Percentiles rank a stretch among this genome's conserved stretches.
Evolutionary conservation across 2,329 filamentous ascomycete species (phyloP).

Genomic region (Nothophoma quercina): DNA sequence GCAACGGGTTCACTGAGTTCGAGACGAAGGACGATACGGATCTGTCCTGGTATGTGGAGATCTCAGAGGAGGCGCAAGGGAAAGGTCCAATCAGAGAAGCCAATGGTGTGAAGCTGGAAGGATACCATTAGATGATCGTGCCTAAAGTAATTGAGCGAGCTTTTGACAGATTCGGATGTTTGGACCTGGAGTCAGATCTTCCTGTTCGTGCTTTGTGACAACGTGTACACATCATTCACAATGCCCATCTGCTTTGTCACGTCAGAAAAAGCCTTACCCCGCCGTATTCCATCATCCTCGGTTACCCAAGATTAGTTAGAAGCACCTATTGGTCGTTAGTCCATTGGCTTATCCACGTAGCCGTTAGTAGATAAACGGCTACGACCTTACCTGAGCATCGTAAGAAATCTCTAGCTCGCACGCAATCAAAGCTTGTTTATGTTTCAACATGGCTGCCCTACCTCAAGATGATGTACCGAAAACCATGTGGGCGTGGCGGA

Average conservation of each 20-base stretch:
- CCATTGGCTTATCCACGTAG: no score
- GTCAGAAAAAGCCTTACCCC: neutral
- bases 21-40: constrained; percentile 50
- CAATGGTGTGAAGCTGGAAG: constrained; percentile 9
- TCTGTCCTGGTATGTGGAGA: constrained; percentile 32
- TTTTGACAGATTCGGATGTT: no score
- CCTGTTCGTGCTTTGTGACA: no score
- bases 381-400: neutral
- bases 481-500: constrained; percentile 32
- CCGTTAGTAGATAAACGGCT: neutral
- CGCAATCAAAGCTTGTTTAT: neutral
- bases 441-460: neutral
- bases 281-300: neutral
- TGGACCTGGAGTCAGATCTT: no score
- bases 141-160: no score
- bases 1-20: constrained; percentile 56
- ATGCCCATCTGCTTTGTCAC: neutral
- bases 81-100: constrained; percentile 20
- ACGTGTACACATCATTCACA: no score
- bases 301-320: neutral
- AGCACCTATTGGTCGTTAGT: neutral
- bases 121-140: constrained; percentile 5
- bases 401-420: neutral
- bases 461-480: constrained; percentile 8
- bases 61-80: constrained; percentile 31